Percentiles rank a stretch among this genome's conserved stretches.
phyloP scores from a whole-genome alignment of 2,329 filamentous ascomycete genomes.

The Aspergillus versicolor region DNA sequence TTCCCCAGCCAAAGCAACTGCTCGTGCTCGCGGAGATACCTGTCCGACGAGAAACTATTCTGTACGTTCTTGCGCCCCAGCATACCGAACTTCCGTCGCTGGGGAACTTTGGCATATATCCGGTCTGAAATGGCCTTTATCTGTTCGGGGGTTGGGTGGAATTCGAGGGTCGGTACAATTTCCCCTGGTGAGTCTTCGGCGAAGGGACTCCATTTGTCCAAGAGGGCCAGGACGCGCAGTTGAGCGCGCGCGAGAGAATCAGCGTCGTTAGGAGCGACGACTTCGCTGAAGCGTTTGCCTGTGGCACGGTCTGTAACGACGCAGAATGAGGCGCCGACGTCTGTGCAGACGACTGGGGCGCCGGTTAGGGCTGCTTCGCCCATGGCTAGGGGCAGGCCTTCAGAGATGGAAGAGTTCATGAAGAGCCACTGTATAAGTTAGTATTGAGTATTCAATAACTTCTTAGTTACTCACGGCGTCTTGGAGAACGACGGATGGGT shows the following conservation, averaged over 20 bases:
- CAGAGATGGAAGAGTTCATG: constrained; percentile 45
- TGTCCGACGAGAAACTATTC: constrained; percentile 57
- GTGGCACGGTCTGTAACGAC: constrained; percentile 42
- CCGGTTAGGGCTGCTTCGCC: constrained; percentile 47
- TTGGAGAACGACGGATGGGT: constrained; percentile 15
- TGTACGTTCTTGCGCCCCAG: constrained; percentile 57
- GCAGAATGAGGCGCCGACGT: constrained; percentile 41
- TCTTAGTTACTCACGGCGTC: constrained; percentile 6
- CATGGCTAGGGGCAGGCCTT: constrained; percentile 45
- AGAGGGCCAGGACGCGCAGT: constrained; percentile 59
- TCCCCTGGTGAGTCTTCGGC: constrained; percentile 49
- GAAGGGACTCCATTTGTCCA: constrained; percentile 61
- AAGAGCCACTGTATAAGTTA: constrained; percentile 52
- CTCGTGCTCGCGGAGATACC: constrained; percentile 61
- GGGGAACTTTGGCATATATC: constrained; percentile 60
- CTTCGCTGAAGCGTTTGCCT: constrained; percentile 56
- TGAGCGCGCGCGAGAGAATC: constrained; percentile 60
- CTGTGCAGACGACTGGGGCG: constrained; percentile 42
- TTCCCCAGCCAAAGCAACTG: constrained; percentile 56
- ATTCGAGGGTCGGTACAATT: constrained; percentile 42
- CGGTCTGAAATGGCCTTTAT: constrained; percentile 54
- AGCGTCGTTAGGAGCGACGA: constrained; percentile 64
- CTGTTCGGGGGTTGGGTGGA: constrained; percentile 50
- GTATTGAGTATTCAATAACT: not conserved
- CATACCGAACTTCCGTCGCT: constrained; percentile 59